Evolutionary conservation across 139 green algal species (phyloP).

Genomic region (Chlamydomonas sphaeroides): DNA sequence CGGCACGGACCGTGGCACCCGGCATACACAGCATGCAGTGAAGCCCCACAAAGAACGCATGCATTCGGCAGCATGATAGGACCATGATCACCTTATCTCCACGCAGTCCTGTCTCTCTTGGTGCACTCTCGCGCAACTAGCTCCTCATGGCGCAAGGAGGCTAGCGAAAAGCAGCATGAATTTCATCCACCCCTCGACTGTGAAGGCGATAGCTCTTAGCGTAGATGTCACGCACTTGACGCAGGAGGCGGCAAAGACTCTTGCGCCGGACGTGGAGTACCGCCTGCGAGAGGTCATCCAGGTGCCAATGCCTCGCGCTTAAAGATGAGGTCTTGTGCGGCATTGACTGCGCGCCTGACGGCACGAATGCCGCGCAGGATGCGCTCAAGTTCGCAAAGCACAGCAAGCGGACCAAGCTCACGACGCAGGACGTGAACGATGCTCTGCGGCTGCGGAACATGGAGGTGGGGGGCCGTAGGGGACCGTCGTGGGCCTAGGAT

Average conservation of each 20-base stretch:
- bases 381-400: slow-evolving; percentile 89
- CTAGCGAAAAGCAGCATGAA: neutral
- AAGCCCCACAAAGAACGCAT: too few relatives aligned
- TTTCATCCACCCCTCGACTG: slow-evolving; percentile 12
- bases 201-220: slow-evolving; percentile 76
- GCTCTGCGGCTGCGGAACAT: slow-evolving; percentile 81
- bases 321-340: neutral
- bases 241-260: slow-evolving; percentile 66
- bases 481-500: too few relatives aligned
- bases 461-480: too few relatives aligned
- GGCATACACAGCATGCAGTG: too few relatives aligned
- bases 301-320: slow-evolving; percentile 42
- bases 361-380: slow-evolving; percentile 74
- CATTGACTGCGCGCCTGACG: too few relatives aligned
- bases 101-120: too few relatives aligned
- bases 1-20: too few relatives aligned
- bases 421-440: slow-evolving; percentile 83
- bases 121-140: too few relatives aligned
- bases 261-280: slow-evolving; percentile 92
- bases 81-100: too few relatives aligned
- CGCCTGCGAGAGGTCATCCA: slow-evolving; percentile 91
- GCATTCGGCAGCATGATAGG: too few relatives aligned
- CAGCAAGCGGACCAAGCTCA: slow-evolving; percentile 78
- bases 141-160: too few relatives aligned
- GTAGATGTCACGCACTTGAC: slow-evolving; percentile 70